Conservation (phyloP, 306 rosid species). For the Inga leiocalycina region DNA sequence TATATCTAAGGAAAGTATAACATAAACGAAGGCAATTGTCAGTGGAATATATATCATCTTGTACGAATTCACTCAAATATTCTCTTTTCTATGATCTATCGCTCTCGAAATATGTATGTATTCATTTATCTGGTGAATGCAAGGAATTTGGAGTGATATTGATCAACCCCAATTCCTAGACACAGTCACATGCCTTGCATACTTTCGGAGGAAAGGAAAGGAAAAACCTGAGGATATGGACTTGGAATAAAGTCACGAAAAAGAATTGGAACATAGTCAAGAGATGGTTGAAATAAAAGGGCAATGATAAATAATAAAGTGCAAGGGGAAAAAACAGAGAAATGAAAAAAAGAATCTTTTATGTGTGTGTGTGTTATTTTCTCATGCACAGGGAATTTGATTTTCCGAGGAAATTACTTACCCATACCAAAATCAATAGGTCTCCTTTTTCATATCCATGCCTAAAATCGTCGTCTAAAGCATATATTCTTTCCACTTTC, state of each 20-base stretch:
- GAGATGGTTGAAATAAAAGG: conserved; percentile 38
- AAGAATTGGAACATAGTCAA: conserved; percentile 41
- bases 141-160: background rate
- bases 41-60: background rate
- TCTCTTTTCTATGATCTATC: background rate
- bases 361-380: background rate
- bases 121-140: background rate
- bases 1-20: background rate
- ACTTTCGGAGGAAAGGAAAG: conserved; percentile 49
- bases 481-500: background rate
- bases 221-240: conserved; percentile 45
- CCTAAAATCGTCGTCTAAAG: background rate
- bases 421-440: background rate
- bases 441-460: background rate
- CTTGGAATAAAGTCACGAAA: conserved; percentile 42
- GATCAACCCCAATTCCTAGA: conserved; percentile 18
- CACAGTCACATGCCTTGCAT: conserved; percentile 54
- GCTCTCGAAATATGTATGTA: background rate
- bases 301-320: conserved; percentile 11
- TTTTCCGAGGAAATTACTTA: background rate
- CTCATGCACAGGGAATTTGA: background rate
- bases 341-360: too few relatives aligned
- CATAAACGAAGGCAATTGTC: background rate
- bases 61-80: background rate
- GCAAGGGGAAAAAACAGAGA: background rate